A percentile compares a stretch with the other conserved stretches of the same genome.
Conservation (phyloP, 306 rosid genomes). For the Dryas octopetala region DNA sequence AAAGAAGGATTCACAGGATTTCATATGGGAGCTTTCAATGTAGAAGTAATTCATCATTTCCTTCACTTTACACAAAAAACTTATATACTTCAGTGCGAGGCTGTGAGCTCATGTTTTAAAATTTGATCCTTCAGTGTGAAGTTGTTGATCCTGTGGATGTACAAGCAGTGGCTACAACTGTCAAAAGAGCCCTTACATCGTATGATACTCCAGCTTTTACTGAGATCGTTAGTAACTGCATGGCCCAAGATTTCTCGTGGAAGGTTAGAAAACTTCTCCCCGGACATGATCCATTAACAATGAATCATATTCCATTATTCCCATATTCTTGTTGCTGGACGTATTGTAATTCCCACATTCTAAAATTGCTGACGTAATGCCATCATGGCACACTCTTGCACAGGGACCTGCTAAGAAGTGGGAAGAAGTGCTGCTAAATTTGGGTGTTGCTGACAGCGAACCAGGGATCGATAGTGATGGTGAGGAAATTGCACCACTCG, state of each 20-base stretch:
- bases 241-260: conserved; percentile 89
- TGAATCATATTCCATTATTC: not conserved
- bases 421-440: conserved; percentile 61
- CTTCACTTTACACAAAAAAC: not conserved
- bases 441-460: conserved; percentile 60
- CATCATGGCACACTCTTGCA: conserved; percentile 16
- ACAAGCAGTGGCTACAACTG: conserved; percentile 50
- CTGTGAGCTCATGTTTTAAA: conserved; percentile 7
- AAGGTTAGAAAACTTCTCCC: conserved; percentile 45
- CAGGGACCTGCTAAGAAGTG: conserved; percentile 81
- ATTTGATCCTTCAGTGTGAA: conserved; percentile 51
- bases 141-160: conserved; percentile 70
- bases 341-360: too few species aligned
- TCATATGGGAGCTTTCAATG: conserved; percentile 83
- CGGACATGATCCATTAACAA: not conserved
- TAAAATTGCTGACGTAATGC: not conserved
- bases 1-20: conserved; percentile 86
- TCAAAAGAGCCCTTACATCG: conserved; percentile 47
- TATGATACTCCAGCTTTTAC: conserved; percentile 54
- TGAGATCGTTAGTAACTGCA: conserved; percentile 64
- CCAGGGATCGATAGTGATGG: conserved; percentile 67
- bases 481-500: conserved; percentile 78
- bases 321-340: too few species aligned
- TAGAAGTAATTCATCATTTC: conserved; percentile 49
- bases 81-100: not conserved